Conservation (phyloP, 805 yeast genomes). For the Myxozyma neglecta region DNA sequence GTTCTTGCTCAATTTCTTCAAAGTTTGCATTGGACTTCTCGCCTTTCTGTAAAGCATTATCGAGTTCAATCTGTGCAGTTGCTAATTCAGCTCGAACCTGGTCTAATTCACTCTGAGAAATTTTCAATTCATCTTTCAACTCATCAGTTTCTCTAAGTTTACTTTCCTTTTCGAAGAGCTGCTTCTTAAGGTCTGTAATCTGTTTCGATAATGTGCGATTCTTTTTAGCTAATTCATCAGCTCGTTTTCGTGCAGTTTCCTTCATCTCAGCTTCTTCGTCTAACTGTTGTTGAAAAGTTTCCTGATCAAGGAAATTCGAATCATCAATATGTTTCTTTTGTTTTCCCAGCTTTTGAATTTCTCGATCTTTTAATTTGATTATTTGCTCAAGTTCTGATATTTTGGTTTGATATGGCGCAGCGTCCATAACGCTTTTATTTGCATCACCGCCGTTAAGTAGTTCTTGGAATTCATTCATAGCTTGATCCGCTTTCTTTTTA, state of each 20-base stretch:
- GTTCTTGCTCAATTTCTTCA: slow-evolving; percentile 2
- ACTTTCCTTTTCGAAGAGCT: slow-evolving; percentile 1
- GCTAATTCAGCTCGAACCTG: slow-evolving; percentile 5
- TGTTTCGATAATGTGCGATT: slow-evolving; percentile 7
- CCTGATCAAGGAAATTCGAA: not conserved
- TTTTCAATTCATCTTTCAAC: not conserved
- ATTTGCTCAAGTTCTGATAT: not conserved
- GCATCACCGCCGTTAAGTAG: not conserved
- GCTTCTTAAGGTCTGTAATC: slow-evolving; percentile 1
- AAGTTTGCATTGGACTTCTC: not conserved
- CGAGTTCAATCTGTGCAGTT: slow-evolving; percentile 5
- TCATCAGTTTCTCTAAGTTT: not conserved
- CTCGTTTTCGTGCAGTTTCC: slow-evolving; percentile 15
- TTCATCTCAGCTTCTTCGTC: slow-evolving; percentile 22
- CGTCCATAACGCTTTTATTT: not conserved
- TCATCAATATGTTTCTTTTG: not conserved
- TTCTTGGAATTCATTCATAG: slow-evolving; percentile 1
- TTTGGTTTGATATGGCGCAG: not conserved
- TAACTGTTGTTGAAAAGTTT: slow-evolving; percentile 3
- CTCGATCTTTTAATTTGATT: not conserved
- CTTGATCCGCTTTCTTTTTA: slow-evolving; percentile 9
- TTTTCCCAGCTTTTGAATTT: not conserved
- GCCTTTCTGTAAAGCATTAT: not conserved
- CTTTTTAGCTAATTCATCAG: slow-evolving; percentile 18
- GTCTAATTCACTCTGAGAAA: not conserved